Conservation (phyloP, 2,329 filamentous ascomycete genomes). For the Fusarium sp. region DNA sequence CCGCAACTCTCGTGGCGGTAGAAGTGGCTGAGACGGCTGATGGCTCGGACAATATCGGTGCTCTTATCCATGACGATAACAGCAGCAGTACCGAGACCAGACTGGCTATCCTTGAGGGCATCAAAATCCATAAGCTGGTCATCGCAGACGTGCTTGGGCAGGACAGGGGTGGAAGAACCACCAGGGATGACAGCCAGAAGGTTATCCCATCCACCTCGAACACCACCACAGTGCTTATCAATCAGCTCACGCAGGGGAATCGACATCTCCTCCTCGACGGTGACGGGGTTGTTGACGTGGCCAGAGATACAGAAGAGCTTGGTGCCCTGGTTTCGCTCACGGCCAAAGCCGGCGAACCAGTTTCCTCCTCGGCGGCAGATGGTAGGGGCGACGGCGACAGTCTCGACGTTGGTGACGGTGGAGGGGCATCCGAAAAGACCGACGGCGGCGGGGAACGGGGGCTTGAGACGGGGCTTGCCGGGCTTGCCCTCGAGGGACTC, state of each 20-base stretch:
- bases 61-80: conserved; percentile 99
- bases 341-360: conserved; percentile 96
- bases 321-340: conserved; percentile 95
- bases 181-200: conserved; percentile 94
- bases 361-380: conserved; percentile 91
- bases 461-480: conserved; percentile 98
- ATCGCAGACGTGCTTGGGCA: conserved; percentile 90
- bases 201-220: conserved; percentile 98
- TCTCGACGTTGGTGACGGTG: conserved; percentile 98
- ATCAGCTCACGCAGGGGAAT: conserved; percentile 96
- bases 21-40: conserved; percentile 92
- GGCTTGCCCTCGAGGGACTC: conserved; percentile 99
- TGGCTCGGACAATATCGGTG: conserved; percentile 93
- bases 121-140: conserved; percentile 99
- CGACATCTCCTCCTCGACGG: conserved; percentile 99
- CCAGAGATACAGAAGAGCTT: conserved; percentile 99
- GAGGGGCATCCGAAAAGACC: conserved; percentile 98
- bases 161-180: conserved; percentile 94
- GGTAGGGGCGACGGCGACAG: conserved; percentile 92
- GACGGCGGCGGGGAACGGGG: conserved; percentile 96
- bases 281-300: conserved; percentile 98
- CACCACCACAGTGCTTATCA: conserved; percentile 97
- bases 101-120: conserved; percentile 96
- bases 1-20: conserved; percentile 99
- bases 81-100: conserved; percentile 94